Percentiles rank a stretch among this genome's conserved stretches.
phyloP scores from a whole-genome alignment of 257 asterid species.

The Przewalskia tangutica region DNA sequence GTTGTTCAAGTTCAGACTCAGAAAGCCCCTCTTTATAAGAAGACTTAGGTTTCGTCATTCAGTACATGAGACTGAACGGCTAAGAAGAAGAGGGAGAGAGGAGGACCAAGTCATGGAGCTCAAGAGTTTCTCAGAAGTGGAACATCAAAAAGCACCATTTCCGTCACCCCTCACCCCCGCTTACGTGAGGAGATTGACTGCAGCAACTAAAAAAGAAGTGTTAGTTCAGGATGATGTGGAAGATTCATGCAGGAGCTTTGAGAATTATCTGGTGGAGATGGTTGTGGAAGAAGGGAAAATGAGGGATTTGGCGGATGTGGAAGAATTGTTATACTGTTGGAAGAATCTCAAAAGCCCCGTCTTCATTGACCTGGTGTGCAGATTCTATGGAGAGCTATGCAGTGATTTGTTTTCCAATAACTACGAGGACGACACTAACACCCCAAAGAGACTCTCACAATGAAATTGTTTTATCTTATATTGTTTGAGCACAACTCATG shows the following conservation, averaged over 20 bases:
- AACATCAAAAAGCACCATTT: conserved; percentile 35
- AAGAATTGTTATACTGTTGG: conserved; percentile 68
- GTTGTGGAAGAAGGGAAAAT: conserved; percentile 52
- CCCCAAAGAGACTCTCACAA: neutral
- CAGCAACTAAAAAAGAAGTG: conserved; percentile 4
- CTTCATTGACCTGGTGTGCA: conserved; percentile 51
- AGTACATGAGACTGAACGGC: neutral
- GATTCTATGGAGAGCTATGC: conserved; percentile 67
- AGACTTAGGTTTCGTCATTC: conserved; percentile 14
- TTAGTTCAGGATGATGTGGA: conserved; percentile 22
- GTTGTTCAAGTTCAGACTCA: conserved; percentile 35
- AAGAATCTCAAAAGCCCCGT: conserved; percentile 46
- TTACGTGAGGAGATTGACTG: conserved; percentile 27
- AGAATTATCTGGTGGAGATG: conserved; percentile 59
- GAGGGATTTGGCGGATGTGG: conserved; percentile 55
- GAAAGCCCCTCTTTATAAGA: conserved; percentile 42
- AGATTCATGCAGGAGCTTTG: conserved; percentile 68
- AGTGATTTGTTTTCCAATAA: conserved; percentile 50
- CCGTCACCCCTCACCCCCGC: conserved; percentile 80
- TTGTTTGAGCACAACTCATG: neutral
- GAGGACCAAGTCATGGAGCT: conserved; percentile 34
- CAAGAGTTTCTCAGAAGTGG: conserved; percentile 41
- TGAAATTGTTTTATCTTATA: neutral
- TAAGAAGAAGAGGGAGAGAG: conserved; percentile 14
- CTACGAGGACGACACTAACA: neutral